These are phyloP conservation scores for Calocybe indica DNA, from an alignment of 768 basidiomycete species.

Conservation along the genomic window DNA sequence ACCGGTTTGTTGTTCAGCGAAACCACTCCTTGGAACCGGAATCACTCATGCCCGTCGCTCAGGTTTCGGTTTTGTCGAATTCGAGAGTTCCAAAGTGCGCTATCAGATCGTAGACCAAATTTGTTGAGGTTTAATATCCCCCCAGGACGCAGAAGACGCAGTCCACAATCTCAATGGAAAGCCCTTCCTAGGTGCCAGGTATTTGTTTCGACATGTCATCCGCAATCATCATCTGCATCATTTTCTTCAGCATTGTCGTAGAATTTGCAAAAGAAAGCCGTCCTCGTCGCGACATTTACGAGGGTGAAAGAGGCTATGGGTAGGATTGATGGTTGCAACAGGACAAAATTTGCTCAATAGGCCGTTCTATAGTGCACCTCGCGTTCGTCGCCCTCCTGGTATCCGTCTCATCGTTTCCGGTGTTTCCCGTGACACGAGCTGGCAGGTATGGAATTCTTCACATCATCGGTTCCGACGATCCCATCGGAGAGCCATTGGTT, in stretches of 20 bases:
- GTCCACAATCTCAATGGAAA: slow-evolving; percentile 84
- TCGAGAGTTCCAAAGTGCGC: slow-evolving; percentile 74
- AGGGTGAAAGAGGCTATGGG: slow-evolving; percentile 53
- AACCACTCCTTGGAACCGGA: not conserved
- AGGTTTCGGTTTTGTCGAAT: slow-evolving; percentile 98
- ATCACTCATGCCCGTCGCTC: slow-evolving; percentile 14
- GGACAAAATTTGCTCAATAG: slow-evolving; percentile 6
- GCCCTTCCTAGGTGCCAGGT: slow-evolving; percentile 86
- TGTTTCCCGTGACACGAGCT: slow-evolving; percentile 91
- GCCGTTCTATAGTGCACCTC: slow-evolving; percentile 36
- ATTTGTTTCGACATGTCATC: slow-evolving; percentile 2
- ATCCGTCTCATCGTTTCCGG: slow-evolving; percentile 83
- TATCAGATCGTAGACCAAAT: not conserved
- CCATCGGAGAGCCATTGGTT: too few relatives aligned
- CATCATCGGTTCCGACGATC: slow-evolving; percentile 3
- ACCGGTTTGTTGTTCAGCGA: slow-evolving; percentile 51
- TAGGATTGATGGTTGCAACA: slow-evolving; percentile 23
- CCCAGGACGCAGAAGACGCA: slow-evolving; percentile 92
- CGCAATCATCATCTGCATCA: not conserved
- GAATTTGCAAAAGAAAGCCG: slow-evolving; percentile 94
- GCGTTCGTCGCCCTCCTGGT: slow-evolving; percentile 73
- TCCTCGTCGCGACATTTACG: slow-evolving; percentile 73
- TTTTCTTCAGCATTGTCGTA: slow-evolving; percentile 71
- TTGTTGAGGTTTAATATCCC: slow-evolving; percentile 9
- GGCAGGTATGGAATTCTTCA: slow-evolving; percentile 81